Base-by-base conservation (phyloP, 768 basidiomycete genomes). In the Clitopilus hobsonii region DNA sequence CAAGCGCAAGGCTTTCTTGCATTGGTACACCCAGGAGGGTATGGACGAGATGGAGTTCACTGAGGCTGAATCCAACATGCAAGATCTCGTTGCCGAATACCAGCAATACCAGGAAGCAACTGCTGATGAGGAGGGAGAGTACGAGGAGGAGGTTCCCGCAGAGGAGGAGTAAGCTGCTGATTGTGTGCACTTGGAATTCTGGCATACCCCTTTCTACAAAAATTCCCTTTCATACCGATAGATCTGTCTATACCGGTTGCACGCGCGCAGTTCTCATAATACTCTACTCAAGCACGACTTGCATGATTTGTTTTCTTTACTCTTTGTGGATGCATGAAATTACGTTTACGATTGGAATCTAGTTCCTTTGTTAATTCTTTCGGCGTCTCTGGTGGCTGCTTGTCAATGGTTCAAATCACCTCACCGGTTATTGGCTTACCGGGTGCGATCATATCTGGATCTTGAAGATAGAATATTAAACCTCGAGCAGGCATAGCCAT, bases 11-110 rank as follows among this genome's bases (percentile, higher is more conserved):
- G 95, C 95, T 23, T 94, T 94, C 84, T 82, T 94, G 86, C 91
- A 96, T 72, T 96, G 95, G 95, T 98, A 98, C 74, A 98, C 95
- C 29, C 93, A 96, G 71, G 97, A 98, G 79, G 97, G 97, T 71
- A 98, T 99, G 96, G 96, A 94, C 69, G 93, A 94, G 81, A 92
- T 94, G 91, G 91, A 94, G 83, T 94, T 98, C 83, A 95, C 96
- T 59, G 96, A 98, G 73, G 96, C 95, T 54, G 95, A 98, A 76
- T 94, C 91, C 60, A 98, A 98, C 84, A 94, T 98, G 94, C 94
- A 97, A 70, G 96, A 98, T 78, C 79, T 98, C 60, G 91, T 98
- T 58, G 93, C 94, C 51, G 96, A 98, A 75, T 98, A 97, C 76
- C 93, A 96, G 69, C 92, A 94, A 73, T 94, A 94, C 76, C 91